Evolutionary conservation across 768 basidiomycete species (phyloP).

Genomic region (Pleurotus eryngii): DNA sequence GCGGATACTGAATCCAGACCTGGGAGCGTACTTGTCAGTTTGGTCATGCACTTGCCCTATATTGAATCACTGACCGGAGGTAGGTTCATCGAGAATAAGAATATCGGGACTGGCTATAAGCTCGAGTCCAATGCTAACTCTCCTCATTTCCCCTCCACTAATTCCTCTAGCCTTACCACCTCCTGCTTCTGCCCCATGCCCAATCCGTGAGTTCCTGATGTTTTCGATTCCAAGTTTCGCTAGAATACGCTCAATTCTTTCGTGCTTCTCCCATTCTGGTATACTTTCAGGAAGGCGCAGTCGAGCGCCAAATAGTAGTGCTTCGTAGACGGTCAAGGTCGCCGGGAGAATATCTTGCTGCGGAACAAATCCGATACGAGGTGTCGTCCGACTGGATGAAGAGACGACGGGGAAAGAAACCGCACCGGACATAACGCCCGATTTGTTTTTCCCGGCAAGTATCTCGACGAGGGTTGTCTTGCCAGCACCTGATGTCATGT

Average conservation of each 20-base stretch:
- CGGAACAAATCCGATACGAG: constrained; percentile 81
- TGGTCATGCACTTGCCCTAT: background rate
- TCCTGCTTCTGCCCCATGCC: constrained; percentile 47
- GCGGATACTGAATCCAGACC: constrained; percentile 90
- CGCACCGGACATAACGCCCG: constrained; percentile 61
- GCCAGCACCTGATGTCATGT: constrained; percentile 56
- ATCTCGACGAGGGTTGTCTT: constrained; percentile 92
- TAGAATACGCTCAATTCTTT: constrained; percentile 68
- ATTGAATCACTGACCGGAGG: constrained; percentile 39
- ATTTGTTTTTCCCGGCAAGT: constrained; percentile 80
- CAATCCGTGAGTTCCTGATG: constrained; percentile 70
- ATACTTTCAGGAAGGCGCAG: constrained; percentile 79
- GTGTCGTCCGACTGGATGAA: constrained; percentile 22
- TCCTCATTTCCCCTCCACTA: constrained; percentile 87
- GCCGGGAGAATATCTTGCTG: constrained; percentile 83
- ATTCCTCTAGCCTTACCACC: constrained; percentile 77
- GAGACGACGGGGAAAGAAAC: constrained; percentile 51
- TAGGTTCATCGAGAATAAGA: constrained; percentile 86
- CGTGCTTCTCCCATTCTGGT: constrained; percentile 54
- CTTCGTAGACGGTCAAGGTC: constrained; percentile 76
- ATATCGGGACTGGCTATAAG: constrained; percentile 83
- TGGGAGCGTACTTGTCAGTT: constrained; percentile 11
- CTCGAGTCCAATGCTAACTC: constrained; percentile 89
- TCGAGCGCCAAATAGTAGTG: constrained; percentile 81
- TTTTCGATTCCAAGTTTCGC: constrained; percentile 73